Evolutionary conservation across 352 stramenopile genomes (phyloP).

Genomic region (Phytophthora tubulina): DNA sequence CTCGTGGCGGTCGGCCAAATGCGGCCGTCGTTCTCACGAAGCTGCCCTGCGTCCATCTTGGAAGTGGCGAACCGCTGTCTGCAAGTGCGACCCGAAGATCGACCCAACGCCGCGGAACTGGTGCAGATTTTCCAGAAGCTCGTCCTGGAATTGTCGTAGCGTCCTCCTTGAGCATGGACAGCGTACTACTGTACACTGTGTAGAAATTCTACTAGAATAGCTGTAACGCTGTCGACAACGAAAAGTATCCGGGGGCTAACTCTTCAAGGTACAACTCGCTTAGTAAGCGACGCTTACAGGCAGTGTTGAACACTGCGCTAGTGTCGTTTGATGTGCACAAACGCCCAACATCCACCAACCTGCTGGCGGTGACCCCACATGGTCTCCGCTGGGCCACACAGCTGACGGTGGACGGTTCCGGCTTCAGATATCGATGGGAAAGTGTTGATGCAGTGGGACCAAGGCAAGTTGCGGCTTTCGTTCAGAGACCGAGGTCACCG

Average conservation of each 20-base stretch:
- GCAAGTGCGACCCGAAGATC: slow-evolving; percentile 36
- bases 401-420: slow-evolving; percentile 22
- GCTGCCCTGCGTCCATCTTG: slow-evolving; percentile 44
- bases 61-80: slow-evolving; percentile 44
- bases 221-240: background rate
- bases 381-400: slow-evolving; percentile 23
- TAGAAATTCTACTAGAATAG: slow-evolving; percentile 1
- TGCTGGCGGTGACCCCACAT: slow-evolving; percentile 16
- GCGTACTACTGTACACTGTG: background rate
- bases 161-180: slow-evolving; percentile 29
- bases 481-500: slow-evolving; percentile 20
- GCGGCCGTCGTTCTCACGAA: slow-evolving; percentile 43
- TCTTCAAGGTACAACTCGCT: slow-evolving; percentile 5
- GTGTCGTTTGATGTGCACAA: slow-evolving; percentile 34
- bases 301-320: slow-evolving; percentile 1
- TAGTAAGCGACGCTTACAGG: slow-evolving; percentile 7
- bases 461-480: slow-evolving; percentile 16
- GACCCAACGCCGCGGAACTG: slow-evolving; percentile 42
- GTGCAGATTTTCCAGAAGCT: slow-evolving; percentile 27
- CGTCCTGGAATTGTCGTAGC: slow-evolving; percentile 12
- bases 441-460: slow-evolving; percentile 24
- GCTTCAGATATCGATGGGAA: slow-evolving; percentile 5
- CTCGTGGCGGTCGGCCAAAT: slow-evolving; percentile 39
- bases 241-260: background rate
- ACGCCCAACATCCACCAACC: background rate